phyloP scores from a whole-genome alignment of 23 red algal genomes.

The Gracilaria gracilis region DNA sequence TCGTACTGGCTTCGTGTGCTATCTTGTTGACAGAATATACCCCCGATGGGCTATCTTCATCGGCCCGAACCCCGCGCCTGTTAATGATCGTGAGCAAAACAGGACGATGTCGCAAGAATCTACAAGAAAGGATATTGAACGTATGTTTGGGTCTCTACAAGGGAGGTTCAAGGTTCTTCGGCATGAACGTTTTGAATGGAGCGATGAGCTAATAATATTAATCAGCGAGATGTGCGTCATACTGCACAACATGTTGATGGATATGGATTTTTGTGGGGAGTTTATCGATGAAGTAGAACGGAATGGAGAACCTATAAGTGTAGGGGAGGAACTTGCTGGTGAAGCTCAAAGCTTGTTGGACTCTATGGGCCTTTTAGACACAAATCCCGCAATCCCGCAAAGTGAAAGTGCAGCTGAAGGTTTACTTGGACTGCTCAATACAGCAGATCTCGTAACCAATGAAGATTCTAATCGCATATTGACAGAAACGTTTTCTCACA shows the following conservation, averaged over 20 bases:
- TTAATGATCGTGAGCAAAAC: background rate
- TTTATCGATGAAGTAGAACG: background rate
- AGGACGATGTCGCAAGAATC: constrained; percentile 12
- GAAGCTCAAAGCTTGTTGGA: background rate
- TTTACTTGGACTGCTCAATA: too few relatives aligned
- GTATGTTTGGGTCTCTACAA: constrained; percentile 31
- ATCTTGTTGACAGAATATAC: constrained; percentile 41
- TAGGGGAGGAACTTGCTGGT: background rate
- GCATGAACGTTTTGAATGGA: constrained; percentile 5
- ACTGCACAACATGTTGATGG: constrained; percentile 18
- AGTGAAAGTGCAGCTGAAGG: too few relatives aligned
- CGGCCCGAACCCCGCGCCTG: background rate
- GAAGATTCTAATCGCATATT: background rate
- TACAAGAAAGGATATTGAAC: constrained; percentile 36
- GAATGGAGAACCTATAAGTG: background rate
- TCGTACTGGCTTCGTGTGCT: background rate
- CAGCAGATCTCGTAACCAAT: background rate
- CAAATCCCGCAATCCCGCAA: background rate
- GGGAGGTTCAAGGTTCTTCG: constrained; percentile 18
- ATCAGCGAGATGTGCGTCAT: constrained; percentile 29
- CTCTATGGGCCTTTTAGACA: background rate
- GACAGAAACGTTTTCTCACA: background rate
- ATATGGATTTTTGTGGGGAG: background rate
- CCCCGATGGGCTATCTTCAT: constrained; percentile 41
- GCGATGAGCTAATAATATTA: background rate